A percentile compares a stretch with the other conserved stretches of the same genome.
phyloP scores from a whole-genome alignment of 805 yeast species.

The Ogataea pini region DNA sequence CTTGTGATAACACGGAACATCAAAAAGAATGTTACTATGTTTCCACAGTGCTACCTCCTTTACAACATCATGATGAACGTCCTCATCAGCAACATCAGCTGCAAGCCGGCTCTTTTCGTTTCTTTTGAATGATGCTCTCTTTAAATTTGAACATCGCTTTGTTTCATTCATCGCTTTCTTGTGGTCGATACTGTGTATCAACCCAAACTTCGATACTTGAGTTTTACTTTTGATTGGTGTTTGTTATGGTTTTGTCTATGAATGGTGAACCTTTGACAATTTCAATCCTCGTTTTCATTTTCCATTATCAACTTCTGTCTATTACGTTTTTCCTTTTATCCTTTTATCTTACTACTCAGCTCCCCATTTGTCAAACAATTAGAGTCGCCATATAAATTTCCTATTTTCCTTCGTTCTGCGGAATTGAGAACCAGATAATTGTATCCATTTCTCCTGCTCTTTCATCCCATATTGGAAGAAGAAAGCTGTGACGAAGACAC shows the following conservation, averaged over 20 bases:
- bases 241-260: neutral
- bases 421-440: too few relatives aligned
- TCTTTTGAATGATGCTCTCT: constrained; percentile 1
- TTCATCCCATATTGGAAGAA: too few relatives aligned
- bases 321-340: neutral
- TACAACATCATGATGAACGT: constrained; percentile 15
- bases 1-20: neutral
- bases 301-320: neutral
- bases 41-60: constrained; percentile 16
- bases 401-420: neutral
- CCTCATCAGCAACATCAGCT: constrained; percentile 8
- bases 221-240: neutral
- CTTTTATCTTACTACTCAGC: neutral
- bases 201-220: neutral
- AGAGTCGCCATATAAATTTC: neutral
- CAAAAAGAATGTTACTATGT: constrained; percentile 14
- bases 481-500: neutral
- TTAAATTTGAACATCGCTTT: constrained; percentile 3
- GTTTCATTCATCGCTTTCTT: constrained; percentile 4
- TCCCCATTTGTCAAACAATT: neutral
- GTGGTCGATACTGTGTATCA: constrained; percentile 2
- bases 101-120: constrained; percentile 11
- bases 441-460: too few relatives aligned
- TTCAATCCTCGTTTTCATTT: neutral
- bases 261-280: neutral